Percentiles rank a stretch among this genome's conserved stretches.
These are phyloP conservation scores for Pleomassaria siparia DNA, from an alignment of 2,329 filamentous ascomycete species.

Conservation along the genomic window DNA sequence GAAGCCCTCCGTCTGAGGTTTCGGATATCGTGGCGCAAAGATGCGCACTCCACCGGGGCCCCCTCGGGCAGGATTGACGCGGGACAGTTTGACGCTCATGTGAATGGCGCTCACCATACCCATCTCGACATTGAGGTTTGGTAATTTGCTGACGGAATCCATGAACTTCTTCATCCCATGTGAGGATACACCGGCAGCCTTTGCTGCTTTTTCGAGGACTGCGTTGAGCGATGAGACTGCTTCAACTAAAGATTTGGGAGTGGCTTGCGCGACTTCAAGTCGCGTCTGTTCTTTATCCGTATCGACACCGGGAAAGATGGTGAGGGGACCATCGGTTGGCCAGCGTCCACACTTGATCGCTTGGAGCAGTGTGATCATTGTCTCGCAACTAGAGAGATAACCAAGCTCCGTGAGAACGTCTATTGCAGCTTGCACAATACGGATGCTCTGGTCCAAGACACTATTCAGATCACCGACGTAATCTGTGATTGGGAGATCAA, in stretches of 20 bases:
- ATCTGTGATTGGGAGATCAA: conserved; percentile 91
- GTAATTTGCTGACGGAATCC: conserved; percentile 67
- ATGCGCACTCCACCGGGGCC: conserved; percentile 64
- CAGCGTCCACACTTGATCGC: conserved; percentile 91
- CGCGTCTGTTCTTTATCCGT: conserved; percentile 47
- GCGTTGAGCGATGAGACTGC: conserved; percentile 28
- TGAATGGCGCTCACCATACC: conserved; percentile 62
- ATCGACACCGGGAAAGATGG: conserved; percentile 75
- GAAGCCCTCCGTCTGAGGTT: conserved; percentile 91
- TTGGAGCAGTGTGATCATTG: conserved; percentile 85
- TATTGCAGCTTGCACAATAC: conserved; percentile 93
- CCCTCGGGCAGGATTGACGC: conserved; percentile 59
- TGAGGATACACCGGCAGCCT: conserved; percentile 54
- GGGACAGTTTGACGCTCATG: conserved; percentile 64
- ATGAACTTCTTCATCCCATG: conserved; percentile 52
- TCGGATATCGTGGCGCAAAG: conserved; percentile 87
- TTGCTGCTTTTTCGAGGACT: conserved; percentile 42
- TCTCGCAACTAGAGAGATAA: conserved; percentile 71
- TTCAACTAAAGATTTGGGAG: conserved; percentile 42
- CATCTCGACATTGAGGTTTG: conserved; percentile 66
- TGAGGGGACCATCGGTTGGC: conserved; percentile 77
- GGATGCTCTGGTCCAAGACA: conserved; percentile 93
- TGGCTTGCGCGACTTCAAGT: conserved; percentile 42
- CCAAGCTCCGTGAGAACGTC: conserved; percentile 93
- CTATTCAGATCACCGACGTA: conserved; percentile 90